A percentile compares a stretch with the other conserved stretches of the same genome.
Evolutionary conservation across 2,329 filamentous ascomycete species (phyloP).

Genomic region (Alternaria sp.): DNA sequence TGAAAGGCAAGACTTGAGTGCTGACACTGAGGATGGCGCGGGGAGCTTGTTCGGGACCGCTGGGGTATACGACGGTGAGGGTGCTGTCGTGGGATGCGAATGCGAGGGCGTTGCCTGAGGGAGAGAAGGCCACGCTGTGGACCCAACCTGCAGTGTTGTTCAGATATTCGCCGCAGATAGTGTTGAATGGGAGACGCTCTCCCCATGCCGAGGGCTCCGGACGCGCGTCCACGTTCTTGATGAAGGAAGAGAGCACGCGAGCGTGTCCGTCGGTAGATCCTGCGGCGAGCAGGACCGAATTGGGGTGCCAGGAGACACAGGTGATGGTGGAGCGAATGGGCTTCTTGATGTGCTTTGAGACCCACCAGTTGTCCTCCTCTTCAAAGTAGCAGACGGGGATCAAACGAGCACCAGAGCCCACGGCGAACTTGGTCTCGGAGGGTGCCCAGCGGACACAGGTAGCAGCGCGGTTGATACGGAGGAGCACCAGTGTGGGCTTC

Average conservation of each 20-base stretch:
- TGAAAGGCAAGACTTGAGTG: conserved; percentile 90
- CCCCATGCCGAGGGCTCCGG: conserved; percentile 92
- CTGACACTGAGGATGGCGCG: conserved; percentile 87
- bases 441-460: conserved; percentile 98
- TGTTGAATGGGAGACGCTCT: conserved; percentile 95
- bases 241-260: conserved; percentile 90
- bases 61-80: conserved; percentile 94
- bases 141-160: conserved; percentile 98
- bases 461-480: conserved; percentile 94
- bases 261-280: conserved; percentile 98
- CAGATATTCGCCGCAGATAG: conserved; percentile 93
- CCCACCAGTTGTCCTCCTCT: conserved; percentile 99
- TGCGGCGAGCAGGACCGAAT: conserved; percentile 91
- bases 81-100: conserved; percentile 96
- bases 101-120: conserved; percentile 88
- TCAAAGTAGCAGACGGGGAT: conserved; percentile 99
- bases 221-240: conserved; percentile 89
- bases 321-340: conserved; percentile 97
- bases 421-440: conserved; percentile 95
- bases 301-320: conserved; percentile 94
- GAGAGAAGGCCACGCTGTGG: conserved; percentile 90
- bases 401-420: conserved; percentile 92
- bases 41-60: conserved; percentile 86
- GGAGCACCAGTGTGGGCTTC: conserved; percentile 95
- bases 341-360: conserved; percentile 99